phyloP scores from a whole-genome alignment of 2,329 filamentous ascomycete genomes.

The Chrysosporium keratinophilum region DNA sequence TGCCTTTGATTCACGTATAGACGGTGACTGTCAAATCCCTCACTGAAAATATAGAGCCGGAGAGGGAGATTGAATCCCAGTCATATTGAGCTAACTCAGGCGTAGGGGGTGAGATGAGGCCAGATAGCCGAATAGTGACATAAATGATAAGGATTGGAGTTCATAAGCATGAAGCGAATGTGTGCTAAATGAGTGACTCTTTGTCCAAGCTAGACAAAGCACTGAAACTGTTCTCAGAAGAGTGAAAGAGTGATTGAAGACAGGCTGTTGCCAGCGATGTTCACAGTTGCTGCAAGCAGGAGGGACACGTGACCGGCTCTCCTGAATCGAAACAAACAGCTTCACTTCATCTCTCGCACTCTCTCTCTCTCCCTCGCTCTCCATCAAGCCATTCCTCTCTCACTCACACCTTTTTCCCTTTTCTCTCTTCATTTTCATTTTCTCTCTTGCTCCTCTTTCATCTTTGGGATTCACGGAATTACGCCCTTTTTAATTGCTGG shows the following conservation, averaged over 20 bases:
- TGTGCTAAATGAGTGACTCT: neutral
- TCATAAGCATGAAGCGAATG: neutral
- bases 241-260: neutral
- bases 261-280: neutral
- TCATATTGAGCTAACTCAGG: too few species aligned
- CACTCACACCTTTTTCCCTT: neutral
- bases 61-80: too few species aligned
- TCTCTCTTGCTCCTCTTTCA: slow-evolving; percentile 17
- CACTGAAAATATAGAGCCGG: too few species aligned
- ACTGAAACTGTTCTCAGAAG: neutral
- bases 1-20: too few species aligned
- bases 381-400: slow-evolving; percentile 20
- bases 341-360: neutral
- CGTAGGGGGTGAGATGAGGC: too few species aligned
- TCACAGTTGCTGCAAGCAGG: too few species aligned
- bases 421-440: slow-evolving; percentile 14
- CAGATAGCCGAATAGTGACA: neutral
- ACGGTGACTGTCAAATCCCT: too few species aligned
- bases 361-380: neutral
- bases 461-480: slow-evolving; percentile 9
- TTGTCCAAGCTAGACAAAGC: neutral
- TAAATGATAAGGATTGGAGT: too few species aligned
- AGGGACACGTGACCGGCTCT: neutral
- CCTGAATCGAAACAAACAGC: neutral
- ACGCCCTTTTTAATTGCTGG: slow-evolving; percentile 6